phyloP scores from a whole-genome alignment of 768 basidiomycete species.

The Boletus reticuloceps region DNA sequence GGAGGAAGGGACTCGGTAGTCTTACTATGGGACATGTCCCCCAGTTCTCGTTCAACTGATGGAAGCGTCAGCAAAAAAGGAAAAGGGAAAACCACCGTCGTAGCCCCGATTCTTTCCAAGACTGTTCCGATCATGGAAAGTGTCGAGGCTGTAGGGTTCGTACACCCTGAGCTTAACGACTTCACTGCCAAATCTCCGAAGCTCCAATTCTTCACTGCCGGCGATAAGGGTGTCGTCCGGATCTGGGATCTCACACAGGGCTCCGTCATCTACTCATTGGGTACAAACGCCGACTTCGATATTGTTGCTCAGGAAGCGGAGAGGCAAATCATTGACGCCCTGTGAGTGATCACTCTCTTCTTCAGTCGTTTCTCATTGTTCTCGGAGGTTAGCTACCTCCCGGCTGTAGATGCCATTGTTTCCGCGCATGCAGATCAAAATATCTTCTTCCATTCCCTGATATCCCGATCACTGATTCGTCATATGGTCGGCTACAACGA shows the following conservation, averaged over 20 bases:
- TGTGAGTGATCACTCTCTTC: slow-evolving; percentile 55
- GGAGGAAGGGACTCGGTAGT: slow-evolving; percentile 94
- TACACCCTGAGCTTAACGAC: slow-evolving; percentile 49
- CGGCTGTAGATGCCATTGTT: slow-evolving; percentile 60
- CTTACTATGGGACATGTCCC: slow-evolving; percentile 81
- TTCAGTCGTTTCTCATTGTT: slow-evolving; percentile 15
- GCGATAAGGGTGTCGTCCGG: slow-evolving; percentile 82
- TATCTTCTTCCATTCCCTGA: slow-evolving; percentile 84
- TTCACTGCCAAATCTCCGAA: slow-evolving; percentile 32
- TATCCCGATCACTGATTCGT: slow-evolving; percentile 58
- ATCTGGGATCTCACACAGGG: slow-evolving; percentile 81
- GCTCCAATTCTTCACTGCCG: slow-evolving; percentile 82
- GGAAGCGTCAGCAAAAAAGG: slow-evolving; percentile 24
- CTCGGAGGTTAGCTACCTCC: slow-evolving; percentile 57
- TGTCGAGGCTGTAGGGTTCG: slow-evolving; percentile 80
- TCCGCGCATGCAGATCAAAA: slow-evolving; percentile 97
- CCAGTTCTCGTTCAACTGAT: neutral
- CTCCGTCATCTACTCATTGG: slow-evolving; percentile 57
- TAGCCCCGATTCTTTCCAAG: slow-evolving; percentile 59
- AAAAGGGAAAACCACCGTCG: slow-evolving; percentile 45
- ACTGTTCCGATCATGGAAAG: slow-evolving; percentile 85
- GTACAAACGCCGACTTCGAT: slow-evolving; percentile 36
- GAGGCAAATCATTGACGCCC: slow-evolving; percentile 73
- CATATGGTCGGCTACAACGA: slow-evolving; percentile 98
- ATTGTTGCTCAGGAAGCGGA: slow-evolving; percentile 68